phyloP scores from a whole-genome alignment of 805 yeast species.

The Yarrowia sp. region DNA sequence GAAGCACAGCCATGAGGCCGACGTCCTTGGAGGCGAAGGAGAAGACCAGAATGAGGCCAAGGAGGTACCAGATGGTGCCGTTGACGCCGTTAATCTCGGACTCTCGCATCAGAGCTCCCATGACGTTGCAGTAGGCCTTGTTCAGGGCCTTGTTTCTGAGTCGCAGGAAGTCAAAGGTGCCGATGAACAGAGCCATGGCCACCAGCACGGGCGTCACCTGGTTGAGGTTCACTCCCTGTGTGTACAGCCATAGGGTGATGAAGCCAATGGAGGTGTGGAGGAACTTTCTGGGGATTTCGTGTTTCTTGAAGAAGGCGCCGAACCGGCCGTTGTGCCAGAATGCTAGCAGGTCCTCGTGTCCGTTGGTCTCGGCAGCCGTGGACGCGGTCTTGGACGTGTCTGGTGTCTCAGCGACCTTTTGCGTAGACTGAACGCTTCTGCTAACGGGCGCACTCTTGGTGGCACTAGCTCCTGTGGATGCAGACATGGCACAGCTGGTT shows the following conservation, averaged over 20 bases:
- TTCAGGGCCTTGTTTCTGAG: slow-evolving; percentile 63
- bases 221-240: slow-evolving; percentile 53
- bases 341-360: background rate
- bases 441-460: slow-evolving; percentile 11
- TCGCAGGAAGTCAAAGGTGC: slow-evolving; percentile 65
- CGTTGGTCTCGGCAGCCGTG: background rate
- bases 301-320: slow-evolving; percentile 61
- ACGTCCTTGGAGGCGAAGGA: slow-evolving; percentile 75
- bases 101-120: slow-evolving; percentile 84
- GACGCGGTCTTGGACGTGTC: background rate
- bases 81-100: slow-evolving; percentile 65
- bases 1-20: slow-evolving; percentile 66
- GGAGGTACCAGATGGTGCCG: slow-evolving; percentile 84
- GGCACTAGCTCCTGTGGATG: slow-evolving; percentile 12
- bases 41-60: slow-evolving; percentile 75
- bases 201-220: slow-evolving; percentile 61
- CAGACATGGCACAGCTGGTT: background rate
- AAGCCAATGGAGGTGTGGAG: slow-evolving; percentile 90
- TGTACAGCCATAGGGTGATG: slow-evolving; percentile 69
- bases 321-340: slow-evolving; percentile 35
- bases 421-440: background rate
- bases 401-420: too few species aligned
- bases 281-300: slow-evolving; percentile 84
- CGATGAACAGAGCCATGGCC: slow-evolving; percentile 54
- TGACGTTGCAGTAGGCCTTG: slow-evolving; percentile 56